phyloP scores from a whole-genome alignment of 2,329 filamentous ascomycete species.

The Tolypocladium capitatum region DNA sequence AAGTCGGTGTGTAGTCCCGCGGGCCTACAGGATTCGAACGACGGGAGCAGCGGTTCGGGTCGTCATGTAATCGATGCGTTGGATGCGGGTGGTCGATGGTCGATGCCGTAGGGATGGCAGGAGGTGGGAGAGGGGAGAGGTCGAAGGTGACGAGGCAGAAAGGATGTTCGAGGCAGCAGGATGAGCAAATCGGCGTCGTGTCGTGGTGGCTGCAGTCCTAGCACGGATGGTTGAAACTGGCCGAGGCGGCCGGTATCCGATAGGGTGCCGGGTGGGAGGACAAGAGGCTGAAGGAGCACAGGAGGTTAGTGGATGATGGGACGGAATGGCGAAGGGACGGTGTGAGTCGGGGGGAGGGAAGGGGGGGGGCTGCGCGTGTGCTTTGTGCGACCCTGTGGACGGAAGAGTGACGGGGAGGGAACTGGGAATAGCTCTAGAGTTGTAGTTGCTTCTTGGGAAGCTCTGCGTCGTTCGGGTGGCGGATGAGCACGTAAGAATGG shows the following conservation, averaged over 20 bases:
- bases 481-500: not conserved
- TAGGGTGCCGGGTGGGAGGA: slow-evolving; percentile 12
- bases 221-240: slow-evolving; percentile 9
- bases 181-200: slow-evolving; percentile 8
- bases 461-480: slow-evolving; percentile 2
- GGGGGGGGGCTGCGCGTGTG: not conserved
- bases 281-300: slow-evolving; percentile 11
- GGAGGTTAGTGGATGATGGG: slow-evolving; percentile 5
- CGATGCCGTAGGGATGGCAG: not conserved
- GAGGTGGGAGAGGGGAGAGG: not conserved
- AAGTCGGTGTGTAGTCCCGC: slow-evolving; percentile 17
- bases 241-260: slow-evolving; percentile 17
- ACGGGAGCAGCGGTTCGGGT: slow-evolving; percentile 18
- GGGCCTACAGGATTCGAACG: slow-evolving; percentile 23
- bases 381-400: not conserved
- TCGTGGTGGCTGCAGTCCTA: slow-evolving; percentile 3
- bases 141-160: slow-evolving; percentile 6
- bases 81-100: not conserved
- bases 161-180: slow-evolving; percentile 6
- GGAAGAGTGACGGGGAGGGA: not conserved
- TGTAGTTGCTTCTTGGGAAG: slow-evolving; percentile 1
- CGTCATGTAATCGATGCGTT: slow-evolving; percentile 26
- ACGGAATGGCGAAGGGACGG: not conserved
- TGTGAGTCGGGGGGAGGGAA: not conserved
- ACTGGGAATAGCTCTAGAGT: not conserved